Evolutionary conservation across 164 flowering plant species (phyloP).

Genomic region (Buxus sempervirens): DNA sequence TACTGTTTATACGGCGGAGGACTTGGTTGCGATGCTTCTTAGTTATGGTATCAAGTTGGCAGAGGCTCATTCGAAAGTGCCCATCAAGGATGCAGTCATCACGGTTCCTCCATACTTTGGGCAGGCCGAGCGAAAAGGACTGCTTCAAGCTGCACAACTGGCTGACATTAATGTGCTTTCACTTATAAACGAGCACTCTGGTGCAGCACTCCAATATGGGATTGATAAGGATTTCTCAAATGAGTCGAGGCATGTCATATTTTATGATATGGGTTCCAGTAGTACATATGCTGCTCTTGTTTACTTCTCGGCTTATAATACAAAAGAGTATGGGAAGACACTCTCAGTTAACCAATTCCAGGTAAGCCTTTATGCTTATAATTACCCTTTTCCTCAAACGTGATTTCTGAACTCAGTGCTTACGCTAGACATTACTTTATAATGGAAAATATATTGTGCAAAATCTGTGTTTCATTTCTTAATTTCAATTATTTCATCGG

Average conservation of each 20-base stretch:
- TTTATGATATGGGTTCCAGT: slow-evolving; percentile 87
- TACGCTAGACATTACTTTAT: too few species aligned
- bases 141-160: slow-evolving; percentile 77
- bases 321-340: slow-evolving; percentile 83
- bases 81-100: slow-evolving; percentile 68
- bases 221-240: slow-evolving; percentile 95
- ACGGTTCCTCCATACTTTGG: slow-evolving; percentile 90
- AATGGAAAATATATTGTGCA: too few species aligned
- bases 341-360: slow-evolving; percentile 87
- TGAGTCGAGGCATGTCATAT: slow-evolving; percentile 78
- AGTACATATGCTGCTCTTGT: slow-evolving; percentile 96
- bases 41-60: slow-evolving; percentile 60
- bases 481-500: too few species aligned
- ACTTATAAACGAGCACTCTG: slow-evolving; percentile 84
- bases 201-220: slow-evolving; percentile 96
- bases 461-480: too few species aligned
- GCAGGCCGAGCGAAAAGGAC: slow-evolving; percentile 76
- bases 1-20: slow-evolving; percentile 60
- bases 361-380: too few species aligned
- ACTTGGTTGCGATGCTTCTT: slow-evolving; percentile 73
- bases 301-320: slow-evolving; percentile 73
- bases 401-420: too few species aligned
- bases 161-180: slow-evolving; percentile 85
- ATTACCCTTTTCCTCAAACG: too few species aligned
- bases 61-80: slow-evolving; percentile 65